Evolutionary conservation across 2,329 filamentous ascomycete genomes (phyloP), one percentile per base, ranked within the genome.

Genomic region (Aspergillus quadricinctus): DNA sequence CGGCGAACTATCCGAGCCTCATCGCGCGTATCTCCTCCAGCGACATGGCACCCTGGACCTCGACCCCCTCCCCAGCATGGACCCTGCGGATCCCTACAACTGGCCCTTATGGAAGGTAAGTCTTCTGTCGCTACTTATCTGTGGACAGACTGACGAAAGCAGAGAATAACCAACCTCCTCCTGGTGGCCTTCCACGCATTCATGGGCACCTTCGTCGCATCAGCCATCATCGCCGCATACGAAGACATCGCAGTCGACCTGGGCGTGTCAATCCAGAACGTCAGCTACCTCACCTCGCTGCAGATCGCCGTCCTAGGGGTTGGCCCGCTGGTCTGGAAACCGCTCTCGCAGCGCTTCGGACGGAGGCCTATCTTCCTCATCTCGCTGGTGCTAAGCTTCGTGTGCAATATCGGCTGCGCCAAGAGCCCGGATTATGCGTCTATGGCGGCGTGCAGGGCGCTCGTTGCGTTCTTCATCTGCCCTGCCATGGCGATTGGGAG

Each of bases 171-270:
- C 55, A 83, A 85, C 60, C 70, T 86, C 0, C 60, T 80, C 11
- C 75, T 85, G 28, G 81, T 86, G 17, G 80, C 81, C 0, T 82
- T 83, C 62, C 81, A 85, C 56, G 80, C 81, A 37, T 80, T 80
- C 69, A 85, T 85, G 79, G 77, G 77, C 48, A 82, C 81, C 3
- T 84, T 85, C 63, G 82, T 76, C 3, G 81, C 83, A 1, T 76
- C 81, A 0, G 72, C 75, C 4, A 83, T 86, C 60, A 81, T 83
- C 54, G 80, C 82, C 2, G 82, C 81, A 2, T 85, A 80, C 37
- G 55, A 61, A 11, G 54, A 76, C 23, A 84, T 86, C 21, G 75
- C 81, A 2, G 66, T 71, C 37, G 81, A 84, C 37, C 70, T 85
- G 0, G 71, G 70, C 17, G 73, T 80, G 37, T 75, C 70, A 10